Evolutionary conservation across 2,329 filamentous ascomycete species (phyloP), one percentile per base, ranked within the genome.

Genomic region (Daldinia sp.): DNA sequence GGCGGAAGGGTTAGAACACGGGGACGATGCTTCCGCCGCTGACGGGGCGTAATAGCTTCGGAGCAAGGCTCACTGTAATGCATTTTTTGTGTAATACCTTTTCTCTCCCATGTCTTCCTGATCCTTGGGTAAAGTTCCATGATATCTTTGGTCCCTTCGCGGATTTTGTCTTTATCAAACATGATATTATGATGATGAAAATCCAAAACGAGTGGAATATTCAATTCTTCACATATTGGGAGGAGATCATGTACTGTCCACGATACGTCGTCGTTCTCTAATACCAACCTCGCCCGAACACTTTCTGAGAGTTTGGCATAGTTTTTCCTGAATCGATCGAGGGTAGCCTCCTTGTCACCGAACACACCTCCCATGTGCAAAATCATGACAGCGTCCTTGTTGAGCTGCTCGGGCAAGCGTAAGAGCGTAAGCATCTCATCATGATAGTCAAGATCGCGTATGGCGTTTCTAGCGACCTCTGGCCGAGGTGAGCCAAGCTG

Each of bases 151-250:
- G 94, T 97, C 0, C 94, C 94, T 80, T 97, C 94, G 2, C 94
- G 90, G 53, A 97, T 82, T 72, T 92, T 81, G 5, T 83, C 84
- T 0, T 86, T 76, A 77, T 97, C 92, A 74, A 97, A 97, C 7
- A 97, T 82, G 73, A 98, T 98, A 78, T 98, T 98, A 83, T 98
- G 93, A 74, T 98, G 95, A 76, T 98, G 95, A 73, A 89, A 98
- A 79, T 98, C 95, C 10, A 98, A 89, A 1, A 97, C 94, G 0
- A 98, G 81, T 0, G 95, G 95, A 42, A 98, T 97, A 77, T 95
- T 92, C n/a, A 98, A 84, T 79, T 97, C 94, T 79, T 98, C 92
- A 77, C 95, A 98, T 0, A 97, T 83, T 0, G 95, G 94, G 0
- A 98, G 84, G 5, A 98, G 82, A 74, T 98, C 94, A 74, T 98